Evolutionary conservation across 2,329 filamentous ascomycete genomes (phyloP).

Genomic region (Exutisphaerella laricina): DNA sequence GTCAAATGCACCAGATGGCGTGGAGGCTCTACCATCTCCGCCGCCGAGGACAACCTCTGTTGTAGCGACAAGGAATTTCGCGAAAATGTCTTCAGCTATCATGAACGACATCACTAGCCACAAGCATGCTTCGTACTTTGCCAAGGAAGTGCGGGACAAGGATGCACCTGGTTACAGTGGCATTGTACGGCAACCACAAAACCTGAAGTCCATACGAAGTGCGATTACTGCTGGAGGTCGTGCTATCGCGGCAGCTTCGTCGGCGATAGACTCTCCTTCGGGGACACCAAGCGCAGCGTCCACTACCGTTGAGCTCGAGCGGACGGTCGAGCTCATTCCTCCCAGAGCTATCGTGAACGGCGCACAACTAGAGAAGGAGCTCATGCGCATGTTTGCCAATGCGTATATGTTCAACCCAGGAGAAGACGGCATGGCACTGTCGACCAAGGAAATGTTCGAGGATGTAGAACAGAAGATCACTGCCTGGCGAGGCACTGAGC

Average conservation of each 20-base stretch:
- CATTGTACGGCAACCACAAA: conserved; percentile 48
- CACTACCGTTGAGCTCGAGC: conserved; percentile 56
- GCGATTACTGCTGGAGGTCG: conserved; percentile 47
- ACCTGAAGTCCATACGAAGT: conserved; percentile 47
- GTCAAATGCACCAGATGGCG: conserved; percentile 15
- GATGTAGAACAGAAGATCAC: conserved; percentile 75
- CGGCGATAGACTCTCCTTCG: conserved; percentile 50
- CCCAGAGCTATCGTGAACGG: conserved; percentile 91
- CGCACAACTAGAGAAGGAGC: conserved; percentile 82
- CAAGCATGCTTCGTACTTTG: conserved; percentile 49
- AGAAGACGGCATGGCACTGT: conserved; percentile 81
- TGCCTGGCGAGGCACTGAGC: conserved; percentile 68
- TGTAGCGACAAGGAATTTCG: conserved; percentile 45
- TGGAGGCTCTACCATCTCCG: conserved; percentile 15
- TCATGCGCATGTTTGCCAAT: conserved; percentile 96
- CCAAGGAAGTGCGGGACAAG: conserved; percentile 44
- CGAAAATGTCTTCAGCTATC: conserved; percentile 43
- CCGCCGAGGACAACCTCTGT: conserved; percentile 33
- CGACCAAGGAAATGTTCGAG: conserved; percentile 82
- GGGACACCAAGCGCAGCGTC: conserved; percentile 44
- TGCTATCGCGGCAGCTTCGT: conserved; percentile 51
- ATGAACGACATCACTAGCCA: conserved; percentile 49
- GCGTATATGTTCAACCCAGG: conserved; percentile 98
- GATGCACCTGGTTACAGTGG: conserved; percentile 49
- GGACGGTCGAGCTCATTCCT: conserved; percentile 71